Conservation (phyloP, 73 alveolate species). For the Tetrahymena thermophila region DNA sequence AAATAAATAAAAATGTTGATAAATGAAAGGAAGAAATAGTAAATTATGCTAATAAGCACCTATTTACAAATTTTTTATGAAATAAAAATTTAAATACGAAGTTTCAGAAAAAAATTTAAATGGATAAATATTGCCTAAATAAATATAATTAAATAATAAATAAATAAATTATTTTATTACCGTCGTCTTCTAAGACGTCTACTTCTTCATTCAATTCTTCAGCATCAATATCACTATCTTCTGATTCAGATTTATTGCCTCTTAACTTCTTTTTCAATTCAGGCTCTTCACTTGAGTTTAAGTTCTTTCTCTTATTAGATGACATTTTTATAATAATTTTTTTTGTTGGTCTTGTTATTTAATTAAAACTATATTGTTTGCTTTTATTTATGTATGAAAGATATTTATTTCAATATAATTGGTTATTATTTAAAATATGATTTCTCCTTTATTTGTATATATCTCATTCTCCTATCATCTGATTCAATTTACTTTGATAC, state of each 20-base stretch:
- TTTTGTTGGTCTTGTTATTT: background rate
- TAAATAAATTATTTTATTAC: background rate
- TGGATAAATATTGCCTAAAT: no score
- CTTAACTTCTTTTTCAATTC: background rate
- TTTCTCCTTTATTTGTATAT: background rate
- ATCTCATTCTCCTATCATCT: background rate
- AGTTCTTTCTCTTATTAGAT: background rate
- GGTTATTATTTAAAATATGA: background rate
- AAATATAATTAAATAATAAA: no score
- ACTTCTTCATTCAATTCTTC: background rate
- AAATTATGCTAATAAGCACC: background rate
- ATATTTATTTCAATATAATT: background rate
- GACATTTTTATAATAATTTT: background rate
- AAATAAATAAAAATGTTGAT: background rate
- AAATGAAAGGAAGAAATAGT: no score
- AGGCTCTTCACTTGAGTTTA: background rate
- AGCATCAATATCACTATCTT: background rate
- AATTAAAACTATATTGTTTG: background rate
- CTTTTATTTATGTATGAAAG: background rate
- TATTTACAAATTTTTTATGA: no score
- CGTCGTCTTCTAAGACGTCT: background rate
- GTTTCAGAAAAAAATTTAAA: no score
- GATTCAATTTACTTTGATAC: background rate
- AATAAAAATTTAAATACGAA: no score
- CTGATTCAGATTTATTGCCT: background rate